Conservation (phyloP, 805 yeast species). For the Cyberlindnera mrakii region DNA sequence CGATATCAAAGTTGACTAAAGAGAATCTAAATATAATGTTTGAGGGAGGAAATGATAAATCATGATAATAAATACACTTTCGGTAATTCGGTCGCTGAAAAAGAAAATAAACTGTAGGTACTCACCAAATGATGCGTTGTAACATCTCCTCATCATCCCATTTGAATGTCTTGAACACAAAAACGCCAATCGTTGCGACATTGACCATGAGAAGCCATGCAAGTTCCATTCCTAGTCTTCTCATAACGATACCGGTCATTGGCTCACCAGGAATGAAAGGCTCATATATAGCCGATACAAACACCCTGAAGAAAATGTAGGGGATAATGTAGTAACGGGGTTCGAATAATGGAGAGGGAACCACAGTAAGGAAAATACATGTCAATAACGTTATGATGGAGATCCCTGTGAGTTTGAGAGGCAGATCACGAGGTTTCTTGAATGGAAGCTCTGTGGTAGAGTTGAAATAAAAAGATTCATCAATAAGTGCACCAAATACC, state of each 20-base stretch:
- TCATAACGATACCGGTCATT: conserved; percentile 17
- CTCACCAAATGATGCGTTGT: conserved; percentile 88
- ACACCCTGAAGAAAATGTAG: conserved; percentile 64
- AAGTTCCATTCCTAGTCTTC: conserved; percentile 47
- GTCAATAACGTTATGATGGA: conserved; percentile 45
- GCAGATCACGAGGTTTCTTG: conserved; percentile 28
- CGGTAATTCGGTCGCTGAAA: no score
- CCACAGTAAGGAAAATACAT: conserved; percentile 54
- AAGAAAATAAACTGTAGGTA: not conserved
- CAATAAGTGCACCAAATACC: conserved; percentile 29
- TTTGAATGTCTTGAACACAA: conserved; percentile 52
- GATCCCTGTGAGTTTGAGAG: conserved; percentile 36
- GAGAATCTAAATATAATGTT: not conserved
- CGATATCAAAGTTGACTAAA: conserved; percentile 29
- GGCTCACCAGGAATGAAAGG: conserved; percentile 20
- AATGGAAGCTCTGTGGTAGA: conserved; percentile 31
- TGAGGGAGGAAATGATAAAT: not conserved
- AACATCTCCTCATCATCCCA: conserved; percentile 58
- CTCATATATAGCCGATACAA: conserved; percentile 36
- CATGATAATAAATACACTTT: not conserved
- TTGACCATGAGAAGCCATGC: conserved; percentile 58
- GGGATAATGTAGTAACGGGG: conserved; percentile 91
- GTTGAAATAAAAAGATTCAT: conserved; percentile 29
- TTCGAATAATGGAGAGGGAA: conserved; percentile 90
- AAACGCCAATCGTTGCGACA: conserved; percentile 44